Conservation (phyloP, 441 rosid genomes). For the Jatropha multifida region DNA sequence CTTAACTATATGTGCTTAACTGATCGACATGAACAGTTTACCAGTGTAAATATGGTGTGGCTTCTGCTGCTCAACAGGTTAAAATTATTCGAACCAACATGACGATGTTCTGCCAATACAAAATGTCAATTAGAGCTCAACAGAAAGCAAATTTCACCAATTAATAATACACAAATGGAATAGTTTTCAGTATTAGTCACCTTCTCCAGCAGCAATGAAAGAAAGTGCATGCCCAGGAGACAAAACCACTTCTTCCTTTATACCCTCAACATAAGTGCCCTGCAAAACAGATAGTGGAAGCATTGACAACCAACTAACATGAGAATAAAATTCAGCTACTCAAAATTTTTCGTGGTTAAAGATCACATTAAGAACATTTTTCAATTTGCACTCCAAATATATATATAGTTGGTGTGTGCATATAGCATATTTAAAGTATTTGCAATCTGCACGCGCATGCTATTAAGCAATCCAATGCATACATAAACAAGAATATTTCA, state of each 20-base stretch:
- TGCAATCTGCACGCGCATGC: too few relatives aligned
- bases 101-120: constrained; percentile 88
- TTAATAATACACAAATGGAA: constrained; percentile 4
- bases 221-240: constrained; percentile 99
- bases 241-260: constrained; percentile 98
- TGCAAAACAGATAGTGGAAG: constrained; percentile 28
- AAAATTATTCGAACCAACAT: constrained; percentile 99
- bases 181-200: constrained; percentile 33
- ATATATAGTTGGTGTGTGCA: not conserved
- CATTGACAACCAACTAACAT: not conserved
- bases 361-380: not conserved
- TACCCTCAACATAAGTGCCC: constrained; percentile 99
- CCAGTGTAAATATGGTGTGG: constrained; percentile 98
- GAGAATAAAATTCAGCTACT: not conserved
- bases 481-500: not conserved
- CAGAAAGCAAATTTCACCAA: constrained; percentile 9
- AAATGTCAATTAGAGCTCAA: constrained; percentile 22
- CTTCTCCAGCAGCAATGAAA: constrained; percentile 99
- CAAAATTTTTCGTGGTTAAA: not conserved
- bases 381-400: not conserved
- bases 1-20: too few relatives aligned
- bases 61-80: constrained; percentile 98
- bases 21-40: constrained; percentile 26
- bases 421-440: not conserved
- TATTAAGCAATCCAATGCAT: not conserved